A percentile compares a stretch with the other conserved stretches of the same genome.
phyloP scores from a whole-genome alignment of 192 early-diverging fungal species.

The Pilaira anomala region DNA sequence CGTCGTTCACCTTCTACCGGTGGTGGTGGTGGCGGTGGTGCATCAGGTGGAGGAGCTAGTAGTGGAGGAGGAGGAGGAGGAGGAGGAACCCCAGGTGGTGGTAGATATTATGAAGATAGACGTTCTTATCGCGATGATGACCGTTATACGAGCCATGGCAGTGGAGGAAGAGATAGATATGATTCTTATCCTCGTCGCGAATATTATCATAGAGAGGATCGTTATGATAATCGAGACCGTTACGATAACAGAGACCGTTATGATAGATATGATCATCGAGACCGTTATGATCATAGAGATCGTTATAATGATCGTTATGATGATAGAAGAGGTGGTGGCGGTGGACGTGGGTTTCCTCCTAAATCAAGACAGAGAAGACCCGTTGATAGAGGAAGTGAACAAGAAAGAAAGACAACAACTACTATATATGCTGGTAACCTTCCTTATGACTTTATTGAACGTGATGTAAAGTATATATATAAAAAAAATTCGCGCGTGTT shows the following conservation, averaged over 20 bases:
- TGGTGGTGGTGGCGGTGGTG: constrained; percentile 15
- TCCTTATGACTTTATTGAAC: constrained; percentile 68
- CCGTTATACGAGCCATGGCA: constrained; percentile 5
- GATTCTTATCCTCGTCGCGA: constrained; percentile 10
- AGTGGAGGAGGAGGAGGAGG: background rate
- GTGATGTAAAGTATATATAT: constrained; percentile 47
- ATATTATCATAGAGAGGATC: constrained; percentile 33
- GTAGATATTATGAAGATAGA: constrained; percentile 25
- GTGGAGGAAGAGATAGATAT: constrained; percentile 12
- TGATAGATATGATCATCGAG: constrained; percentile 21
- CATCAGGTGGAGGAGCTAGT: constrained; percentile 12
- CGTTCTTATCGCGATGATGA: constrained; percentile 23
- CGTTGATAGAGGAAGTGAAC: constrained; percentile 59
- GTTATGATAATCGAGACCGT: constrained; percentile 16
- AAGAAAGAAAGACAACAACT: constrained; percentile 57
- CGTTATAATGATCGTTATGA: constrained; percentile 24
- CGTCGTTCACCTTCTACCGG: constrained; percentile 12
- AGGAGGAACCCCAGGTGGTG: background rate
- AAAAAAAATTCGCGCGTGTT: too few species aligned
- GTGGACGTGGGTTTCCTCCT: constrained; percentile 42
- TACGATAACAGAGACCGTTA: constrained; percentile 24
- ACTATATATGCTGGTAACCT: constrained; percentile 75
- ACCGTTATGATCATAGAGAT: constrained; percentile 33
- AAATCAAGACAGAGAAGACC: constrained; percentile 48
- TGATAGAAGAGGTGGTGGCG: constrained; percentile 38